A percentile compares a stretch with the other conserved stretches of the same genome.
Evolutionary conservation across 441 rosid genomes (phyloP).

Genomic region (Adansonia gregorii): DNA sequence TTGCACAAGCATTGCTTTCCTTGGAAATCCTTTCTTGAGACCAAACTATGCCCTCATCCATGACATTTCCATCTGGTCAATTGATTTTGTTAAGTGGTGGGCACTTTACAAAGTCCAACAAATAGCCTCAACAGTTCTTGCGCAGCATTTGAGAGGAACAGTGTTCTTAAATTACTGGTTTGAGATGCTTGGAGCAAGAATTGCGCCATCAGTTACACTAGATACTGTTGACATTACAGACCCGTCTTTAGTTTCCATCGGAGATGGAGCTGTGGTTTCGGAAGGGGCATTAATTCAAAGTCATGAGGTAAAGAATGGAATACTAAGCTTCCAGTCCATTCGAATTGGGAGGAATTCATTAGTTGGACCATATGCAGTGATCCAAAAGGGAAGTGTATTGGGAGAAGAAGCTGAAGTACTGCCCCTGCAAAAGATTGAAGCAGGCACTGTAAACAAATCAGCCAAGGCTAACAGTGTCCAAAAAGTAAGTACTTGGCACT

Average conservation of each 20-base stretch:
- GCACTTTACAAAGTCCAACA: slow-evolving; percentile 72
- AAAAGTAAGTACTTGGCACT: slow-evolving; percentile 39
- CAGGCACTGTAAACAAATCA: slow-evolving; percentile 40
- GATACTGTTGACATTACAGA: slow-evolving; percentile 66
- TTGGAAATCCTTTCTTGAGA: slow-evolving; percentile 65
- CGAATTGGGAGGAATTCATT: slow-evolving; percentile 55
- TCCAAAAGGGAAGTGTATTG: slow-evolving; percentile 64
- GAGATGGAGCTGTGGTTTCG: slow-evolving; percentile 67
- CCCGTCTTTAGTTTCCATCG: slow-evolving; percentile 65
- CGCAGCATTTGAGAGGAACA: slow-evolving; percentile 68
- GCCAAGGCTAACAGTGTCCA: slow-evolving; percentile 34
- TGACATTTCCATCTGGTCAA: slow-evolving; percentile 62
- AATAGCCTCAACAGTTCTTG: slow-evolving; percentile 62
- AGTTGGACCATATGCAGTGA: slow-evolving; percentile 64
- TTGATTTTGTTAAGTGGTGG: slow-evolving; percentile 73
- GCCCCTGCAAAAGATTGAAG: slow-evolving; percentile 60
- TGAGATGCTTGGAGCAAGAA: slow-evolving; percentile 65
- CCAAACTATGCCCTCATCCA: slow-evolving; percentile 60
- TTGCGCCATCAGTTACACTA: slow-evolving; percentile 64
- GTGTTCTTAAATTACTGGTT: slow-evolving; percentile 69
- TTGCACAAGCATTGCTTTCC: slow-evolving; percentile 47
- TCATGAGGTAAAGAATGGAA: slow-evolving; percentile 65
- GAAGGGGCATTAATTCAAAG: slow-evolving; percentile 73
- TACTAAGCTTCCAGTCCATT: slow-evolving; percentile 55
- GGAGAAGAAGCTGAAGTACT: slow-evolving; percentile 51